phyloP scores from a whole-genome alignment of 2,329 filamentous ascomycete species.

The Ilyonectria robusta region DNA sequence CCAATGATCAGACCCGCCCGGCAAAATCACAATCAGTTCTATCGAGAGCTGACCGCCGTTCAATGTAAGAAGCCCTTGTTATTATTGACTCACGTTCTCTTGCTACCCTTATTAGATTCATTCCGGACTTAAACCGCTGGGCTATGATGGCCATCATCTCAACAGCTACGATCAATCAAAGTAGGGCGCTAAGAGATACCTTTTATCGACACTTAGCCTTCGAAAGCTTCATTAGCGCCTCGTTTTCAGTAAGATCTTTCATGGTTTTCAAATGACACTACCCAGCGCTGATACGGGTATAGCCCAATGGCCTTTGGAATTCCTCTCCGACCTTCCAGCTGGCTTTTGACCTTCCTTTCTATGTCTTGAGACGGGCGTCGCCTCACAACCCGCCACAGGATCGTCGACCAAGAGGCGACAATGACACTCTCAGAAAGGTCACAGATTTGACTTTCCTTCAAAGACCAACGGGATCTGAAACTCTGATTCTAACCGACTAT shows the following conservation, averaged over 20 bases:
- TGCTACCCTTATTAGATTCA: constrained; percentile 1
- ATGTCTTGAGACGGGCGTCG: not conserved
- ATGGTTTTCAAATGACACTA: not conserved
- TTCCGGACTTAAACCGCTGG: constrained; percentile 11
- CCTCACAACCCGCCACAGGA: not conserved
- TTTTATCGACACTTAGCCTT: constrained; percentile 14
- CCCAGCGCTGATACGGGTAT: not conserved
- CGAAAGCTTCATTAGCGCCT: constrained; percentile 3
- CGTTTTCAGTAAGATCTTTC: not conserved
- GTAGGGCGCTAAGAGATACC: not conserved
- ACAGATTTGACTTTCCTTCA: constrained; percentile 1
- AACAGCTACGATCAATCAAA: constrained; percentile 1
- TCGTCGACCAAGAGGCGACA: not conserved
- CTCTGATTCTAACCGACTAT: no score
- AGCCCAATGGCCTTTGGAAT: not conserved
- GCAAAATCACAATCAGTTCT: not conserved
- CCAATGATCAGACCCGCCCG: not conserved
- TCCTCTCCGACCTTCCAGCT: not conserved
- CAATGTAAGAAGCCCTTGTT: not conserved
- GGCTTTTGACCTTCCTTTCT: constrained; percentile 13
- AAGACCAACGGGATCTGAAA: not conserved
- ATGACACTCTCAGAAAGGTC: not conserved
- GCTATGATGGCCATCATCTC: constrained; percentile 7
- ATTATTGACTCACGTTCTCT: no score
- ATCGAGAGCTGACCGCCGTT: constrained; percentile 4